These are phyloP conservation scores for Hirsutella thompsonii DNA, from an alignment of 2,329 filamentous ascomycete genomes.

Conservation along the genomic window DNA sequence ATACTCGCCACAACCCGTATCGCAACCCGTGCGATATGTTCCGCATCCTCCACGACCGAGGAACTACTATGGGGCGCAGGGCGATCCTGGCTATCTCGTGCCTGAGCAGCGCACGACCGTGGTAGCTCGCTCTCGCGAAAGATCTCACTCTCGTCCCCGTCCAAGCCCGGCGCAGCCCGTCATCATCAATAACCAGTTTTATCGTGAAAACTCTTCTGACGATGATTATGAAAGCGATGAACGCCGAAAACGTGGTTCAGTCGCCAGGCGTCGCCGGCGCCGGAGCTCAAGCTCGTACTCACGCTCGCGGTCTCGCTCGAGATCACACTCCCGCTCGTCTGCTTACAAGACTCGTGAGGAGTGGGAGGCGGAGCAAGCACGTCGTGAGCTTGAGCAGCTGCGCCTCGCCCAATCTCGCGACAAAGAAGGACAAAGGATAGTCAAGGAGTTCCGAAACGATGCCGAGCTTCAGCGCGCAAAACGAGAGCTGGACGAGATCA, in stretches of 20 bases:
- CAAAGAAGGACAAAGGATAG: conserved; percentile 18
- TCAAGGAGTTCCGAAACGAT: conserved; percentile 30
- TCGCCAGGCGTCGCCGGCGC: conserved; percentile 14
- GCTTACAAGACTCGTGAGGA: conserved; percentile 29
- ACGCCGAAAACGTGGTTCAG: conserved; percentile 11
- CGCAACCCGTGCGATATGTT: conserved; percentile 32
- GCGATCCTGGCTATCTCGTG: conserved; percentile 26
- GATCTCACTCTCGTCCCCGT: conserved; percentile 30
- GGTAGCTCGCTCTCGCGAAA: conserved; percentile 23
- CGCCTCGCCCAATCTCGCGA: conserved; percentile 27
- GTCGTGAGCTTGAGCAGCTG: conserved; percentile 31
- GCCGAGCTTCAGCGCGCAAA: conserved; percentile 37
- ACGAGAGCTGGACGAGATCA: conserved; percentile 34
- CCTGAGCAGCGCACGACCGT: conserved; percentile 33
- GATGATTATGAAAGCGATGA: conserved; percentile 14
- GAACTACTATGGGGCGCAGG: conserved; percentile 25
- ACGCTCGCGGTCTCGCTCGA: conserved; percentile 13
- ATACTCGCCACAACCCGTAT: conserved; percentile 25
- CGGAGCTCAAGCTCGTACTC: conserved; percentile 11
- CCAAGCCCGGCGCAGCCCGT: conserved; percentile 28
- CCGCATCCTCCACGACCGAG: conserved; percentile 24
- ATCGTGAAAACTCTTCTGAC: conserved; percentile 34
- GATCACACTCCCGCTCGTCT: conserved; percentile 17
- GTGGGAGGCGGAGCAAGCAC: conserved; percentile 24
- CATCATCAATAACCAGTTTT: conserved; percentile 45